Evolutionary conservation across 768 basidiomycete genomes (phyloP).

Genomic region (Trametes elegans): DNA sequence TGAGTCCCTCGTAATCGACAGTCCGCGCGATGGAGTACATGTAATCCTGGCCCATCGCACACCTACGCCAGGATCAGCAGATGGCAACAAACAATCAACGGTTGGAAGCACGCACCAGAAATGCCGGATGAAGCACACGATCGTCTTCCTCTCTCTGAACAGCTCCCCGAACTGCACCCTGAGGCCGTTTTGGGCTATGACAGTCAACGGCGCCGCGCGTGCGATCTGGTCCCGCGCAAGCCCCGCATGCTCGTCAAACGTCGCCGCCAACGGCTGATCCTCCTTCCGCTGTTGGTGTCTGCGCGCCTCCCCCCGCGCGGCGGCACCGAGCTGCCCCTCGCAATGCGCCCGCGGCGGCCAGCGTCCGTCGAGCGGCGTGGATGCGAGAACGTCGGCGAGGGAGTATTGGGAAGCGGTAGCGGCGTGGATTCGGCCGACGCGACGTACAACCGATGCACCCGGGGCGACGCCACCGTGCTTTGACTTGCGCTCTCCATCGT

Average conservation of each 20-base stretch:
- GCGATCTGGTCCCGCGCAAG: conserved; percentile 58
- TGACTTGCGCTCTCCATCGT: conserved; percentile 2
- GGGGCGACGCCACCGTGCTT: conserved; percentile 5
- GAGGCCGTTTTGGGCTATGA: conserved; percentile 67
- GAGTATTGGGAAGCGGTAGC: conserved; percentile 10
- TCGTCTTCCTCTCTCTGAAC: conserved; percentile 53
- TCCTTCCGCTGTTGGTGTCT: background rate
- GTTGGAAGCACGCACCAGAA: conserved; percentile 53
- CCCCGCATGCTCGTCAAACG: conserved; percentile 43
- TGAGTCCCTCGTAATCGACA: conserved; percentile 46
- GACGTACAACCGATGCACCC: conserved; percentile 13
- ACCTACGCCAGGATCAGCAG: conserved; percentile 39
- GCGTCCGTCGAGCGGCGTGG: background rate
- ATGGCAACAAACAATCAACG: background rate
- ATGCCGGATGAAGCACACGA: conserved; percentile 85
- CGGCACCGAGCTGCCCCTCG: background rate
- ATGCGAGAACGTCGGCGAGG: conserved; percentile 24
- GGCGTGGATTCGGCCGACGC: conserved; percentile 20
- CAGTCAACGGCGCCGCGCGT: conserved; percentile 57
- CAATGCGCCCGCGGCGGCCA: background rate
- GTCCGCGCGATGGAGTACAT: conserved; percentile 62
- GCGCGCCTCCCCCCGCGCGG: background rate
- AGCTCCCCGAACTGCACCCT: conserved; percentile 68
- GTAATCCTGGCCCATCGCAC: conserved; percentile 86
- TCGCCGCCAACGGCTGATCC: conserved; percentile 3